Evolutionary conservation across 148 eudicot genomes (phyloP), one percentile per base, ranked within the genome.

Genomic region (Fagopyrum tataricum): DNA sequence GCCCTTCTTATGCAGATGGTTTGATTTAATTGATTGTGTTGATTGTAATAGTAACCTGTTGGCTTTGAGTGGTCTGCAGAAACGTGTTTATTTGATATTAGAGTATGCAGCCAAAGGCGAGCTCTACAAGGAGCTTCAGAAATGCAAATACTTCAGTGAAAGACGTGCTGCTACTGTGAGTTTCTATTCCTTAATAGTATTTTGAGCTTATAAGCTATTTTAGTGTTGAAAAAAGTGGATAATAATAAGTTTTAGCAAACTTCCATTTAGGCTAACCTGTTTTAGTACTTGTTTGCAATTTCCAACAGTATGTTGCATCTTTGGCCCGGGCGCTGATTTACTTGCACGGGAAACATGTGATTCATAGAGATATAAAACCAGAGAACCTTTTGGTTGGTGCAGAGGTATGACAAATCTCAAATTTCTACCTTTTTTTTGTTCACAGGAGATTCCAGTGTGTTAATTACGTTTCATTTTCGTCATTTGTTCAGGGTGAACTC

Each of bases 71-170:
- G 51, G 2, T 31, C 42, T 84, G 83, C 96, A 95, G 99, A 95
- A 90, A 81, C 85, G 97, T 61, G 99, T 95, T 72, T 95, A 95
- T 56, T 74, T 95, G 87, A 95, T 95, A 59, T 77, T 95, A 77
- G 99, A 95, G 71, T 92, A 88, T 80, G 99, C 99, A 52, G 94
- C 99, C 24, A 95, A 95, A 80, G 99, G 99, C 15, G 99, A 95
- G 79, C 87, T 95, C 37, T 95, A 95, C 86, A 95, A 95, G 79
- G 97, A 95, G 76, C 89, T 95, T 62, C 99, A 92, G 75, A 92
- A 84, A 72, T 90, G 97, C 84, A 92, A 92, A 79, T 92, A 85
- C 80, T 95, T 95, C 73, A 88, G 90, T 70, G 99, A 95, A 83
- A 85, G 85, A 47, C 93, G 96, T 49, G 77, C 99, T 76, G 99